Evolutionary conservation across 805 yeast genomes (phyloP).

Genomic region (Suhomyces pyralidae): DNA sequence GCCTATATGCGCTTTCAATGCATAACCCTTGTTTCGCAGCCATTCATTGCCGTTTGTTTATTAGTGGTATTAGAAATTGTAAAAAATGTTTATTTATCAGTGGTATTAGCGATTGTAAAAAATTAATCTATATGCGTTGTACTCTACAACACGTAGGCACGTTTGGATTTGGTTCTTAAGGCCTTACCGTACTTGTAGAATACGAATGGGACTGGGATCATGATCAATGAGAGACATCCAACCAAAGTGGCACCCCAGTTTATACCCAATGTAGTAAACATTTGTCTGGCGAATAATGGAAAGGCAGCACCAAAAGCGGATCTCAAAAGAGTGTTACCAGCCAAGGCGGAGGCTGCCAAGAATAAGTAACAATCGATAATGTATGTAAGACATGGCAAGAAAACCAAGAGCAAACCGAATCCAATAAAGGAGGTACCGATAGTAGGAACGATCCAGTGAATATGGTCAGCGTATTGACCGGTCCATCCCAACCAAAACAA

Average conservation of each 20-base stretch:
- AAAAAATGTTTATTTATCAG: background rate
- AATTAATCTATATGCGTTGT: background rate
- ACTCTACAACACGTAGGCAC: slow-evolving; percentile 11
- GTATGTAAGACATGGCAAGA: slow-evolving; percentile 59
- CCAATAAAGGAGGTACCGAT: slow-evolving; percentile 43
- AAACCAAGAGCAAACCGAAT: slow-evolving; percentile 51
- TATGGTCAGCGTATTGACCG: slow-evolving; percentile 64
- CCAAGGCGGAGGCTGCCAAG: slow-evolving; percentile 62
- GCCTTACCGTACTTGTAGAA: slow-evolving; percentile 47
- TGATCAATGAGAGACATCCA: slow-evolving; percentile 48
- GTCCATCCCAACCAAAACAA: slow-evolving; percentile 87
- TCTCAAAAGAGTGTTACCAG: slow-evolving; percentile 60
- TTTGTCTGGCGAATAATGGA: slow-evolving; percentile 55
- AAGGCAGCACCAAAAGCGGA: slow-evolving; percentile 59
- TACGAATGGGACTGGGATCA: slow-evolving; percentile 56
- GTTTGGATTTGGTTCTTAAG: slow-evolving; percentile 17
- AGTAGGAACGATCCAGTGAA: slow-evolving; percentile 72
- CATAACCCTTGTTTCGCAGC: background rate
- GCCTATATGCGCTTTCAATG: background rate
- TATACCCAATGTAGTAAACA: slow-evolving; percentile 49
- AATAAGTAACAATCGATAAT: slow-evolving; percentile 57
- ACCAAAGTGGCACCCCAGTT: slow-evolving; percentile 56
- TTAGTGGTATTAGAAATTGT: background rate
- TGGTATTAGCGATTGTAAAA: background rate
- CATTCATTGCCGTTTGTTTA: background rate